Conservation (phyloP, 768 basidiomycete genomes). For the Crassisporium funariophilum region DNA sequence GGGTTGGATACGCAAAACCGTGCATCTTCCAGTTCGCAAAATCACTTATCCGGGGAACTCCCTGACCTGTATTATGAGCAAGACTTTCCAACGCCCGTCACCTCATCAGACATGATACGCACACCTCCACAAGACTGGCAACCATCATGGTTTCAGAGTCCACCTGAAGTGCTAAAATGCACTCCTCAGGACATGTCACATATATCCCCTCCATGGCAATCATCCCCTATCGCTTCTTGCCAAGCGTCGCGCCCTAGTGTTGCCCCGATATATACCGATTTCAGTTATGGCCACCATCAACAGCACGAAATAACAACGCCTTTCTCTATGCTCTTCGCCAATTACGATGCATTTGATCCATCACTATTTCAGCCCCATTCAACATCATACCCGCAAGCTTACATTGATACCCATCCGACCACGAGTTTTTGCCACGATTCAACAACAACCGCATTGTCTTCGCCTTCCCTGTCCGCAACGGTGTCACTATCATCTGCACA, state of each 20-base stretch:
- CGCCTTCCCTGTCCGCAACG: conserved; percentile 14
- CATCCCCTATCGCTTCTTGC: conserved; percentile 9
- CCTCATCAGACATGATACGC: conserved; percentile 27
- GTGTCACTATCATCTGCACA: conserved; percentile 14
- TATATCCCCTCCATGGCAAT: conserved; percentile 17
- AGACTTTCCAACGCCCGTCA: conserved; percentile 26
- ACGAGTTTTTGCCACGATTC: conserved; percentile 1
- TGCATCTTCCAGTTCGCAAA: conserved; percentile 10
- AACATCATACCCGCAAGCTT: conserved; percentile 2
- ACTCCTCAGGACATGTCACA: conserved; percentile 5
- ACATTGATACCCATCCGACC: background rate
- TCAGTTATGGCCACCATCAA: conserved; percentile 12
- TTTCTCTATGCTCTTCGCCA: conserved; percentile 10
- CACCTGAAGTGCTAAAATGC: background rate
- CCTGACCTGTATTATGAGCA: conserved; percentile 31
- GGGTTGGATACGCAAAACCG: too few relatives aligned
- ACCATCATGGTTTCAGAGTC: conserved; percentile 8
- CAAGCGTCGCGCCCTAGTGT: conserved; percentile 15
- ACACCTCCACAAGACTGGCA: conserved; percentile 29
- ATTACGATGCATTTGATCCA: conserved; percentile 6
- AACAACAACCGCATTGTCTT: conserved; percentile 18
- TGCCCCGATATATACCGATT: conserved; percentile 19
- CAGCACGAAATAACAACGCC: conserved; percentile 11
- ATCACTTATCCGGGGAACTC: conserved; percentile 16
- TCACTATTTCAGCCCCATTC: background rate